Evolutionary conservation across 176 grass and related monocot species (phyloP), one percentile per base, ranked within the genome.

Genomic region (Ananas comosus): DNA sequence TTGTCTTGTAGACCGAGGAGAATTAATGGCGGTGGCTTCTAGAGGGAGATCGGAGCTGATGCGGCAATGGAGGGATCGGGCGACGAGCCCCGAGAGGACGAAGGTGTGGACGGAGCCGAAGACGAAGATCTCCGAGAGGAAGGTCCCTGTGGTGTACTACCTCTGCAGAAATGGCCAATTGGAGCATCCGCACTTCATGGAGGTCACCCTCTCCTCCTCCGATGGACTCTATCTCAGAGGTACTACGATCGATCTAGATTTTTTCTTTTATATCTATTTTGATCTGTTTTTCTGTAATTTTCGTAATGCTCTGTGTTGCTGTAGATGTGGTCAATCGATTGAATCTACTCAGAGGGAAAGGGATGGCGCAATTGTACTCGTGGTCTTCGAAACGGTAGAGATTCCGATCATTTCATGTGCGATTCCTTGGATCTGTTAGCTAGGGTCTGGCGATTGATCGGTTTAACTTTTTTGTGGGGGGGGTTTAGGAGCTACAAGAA

Each of bases 161-260:
- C 82, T 92, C 24, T 80, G 72, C 1, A 76, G 73, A 23, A 80
- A 83, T 57, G 85, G 85, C 29, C 85, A 83, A 22, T 84, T 92
- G 53, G 85, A 92, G 58, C 89, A 92, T 56, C 85, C 89, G 0
- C 89, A 92, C 69, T 92, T 92, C 79, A 72, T 88, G 73, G 73
- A 92, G 76, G 78, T 91, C 14, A 5, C 76, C 0, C 16, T 71
- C 53, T 71, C 74, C 73, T 79, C 18, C 0, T 53, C 76, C 0
- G 64, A 59, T 1, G 81, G 84, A 2, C 82, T 92, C 64, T 49
- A 57, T 70, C 85, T 92, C 73, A 79, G 64, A 53, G 80, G 80
- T 82, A 76, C 11, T 8, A 47, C 48, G 24, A 17, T 48, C 2
- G 25, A 22, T 3, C 18, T 19, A 12, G 56, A 50, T 59, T 11